These are phyloP conservation scores for Cucumis melo DNA, from an alignment of 306 rosid genomes.

Conservation along the genomic window DNA sequence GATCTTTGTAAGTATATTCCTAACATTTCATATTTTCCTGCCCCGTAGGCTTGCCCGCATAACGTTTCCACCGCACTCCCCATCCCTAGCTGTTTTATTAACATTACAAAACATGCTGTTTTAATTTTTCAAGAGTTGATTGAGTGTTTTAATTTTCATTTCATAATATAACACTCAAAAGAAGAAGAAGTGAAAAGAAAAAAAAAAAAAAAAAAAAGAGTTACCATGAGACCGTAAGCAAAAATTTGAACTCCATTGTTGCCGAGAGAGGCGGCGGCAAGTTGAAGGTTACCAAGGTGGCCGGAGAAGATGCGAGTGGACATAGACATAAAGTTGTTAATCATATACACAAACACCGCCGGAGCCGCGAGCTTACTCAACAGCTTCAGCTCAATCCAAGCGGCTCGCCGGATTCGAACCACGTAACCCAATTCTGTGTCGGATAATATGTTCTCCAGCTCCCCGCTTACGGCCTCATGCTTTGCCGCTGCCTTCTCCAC, in stretches of 20 bases:
- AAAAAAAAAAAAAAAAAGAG: neutral
- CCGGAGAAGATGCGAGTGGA: slow-evolving; percentile 53
- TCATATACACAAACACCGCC: slow-evolving; percentile 46
- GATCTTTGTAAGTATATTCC: slow-evolving; percentile 65
- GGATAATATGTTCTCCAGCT: slow-evolving; percentile 35
- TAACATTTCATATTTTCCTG: slow-evolving; percentile 36
- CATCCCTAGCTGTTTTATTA: slow-evolving; percentile 49
- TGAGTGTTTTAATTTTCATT: too few relatives aligned
- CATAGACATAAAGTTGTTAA: slow-evolving; percentile 51
- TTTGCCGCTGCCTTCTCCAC: neutral
- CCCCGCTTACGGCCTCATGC: neutral
- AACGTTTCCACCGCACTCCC: slow-evolving; percentile 89
- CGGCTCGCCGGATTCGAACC: slow-evolving; percentile 27
- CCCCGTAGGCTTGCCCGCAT: slow-evolving; percentile 82
- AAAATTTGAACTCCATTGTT: slow-evolving; percentile 56
- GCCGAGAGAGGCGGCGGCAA: slow-evolving; percentile 72
- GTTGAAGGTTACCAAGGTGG: slow-evolving; percentile 65
- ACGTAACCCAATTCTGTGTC: slow-evolving; percentile 10
- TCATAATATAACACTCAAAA: too few relatives aligned
- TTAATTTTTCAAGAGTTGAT: too few relatives aligned
- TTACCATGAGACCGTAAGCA: slow-evolving; percentile 68
- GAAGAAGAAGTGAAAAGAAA: too few relatives aligned
- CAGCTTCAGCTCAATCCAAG: slow-evolving; percentile 39
- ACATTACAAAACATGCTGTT: too few relatives aligned
- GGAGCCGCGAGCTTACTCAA: slow-evolving; percentile 50